A percentile compares a stretch with the other conserved stretches of the same genome.
These are phyloP conservation scores for Musa acuminata DNA, from an alignment of 176 grass and related monocot species.

Conservation along the genomic window DNA sequence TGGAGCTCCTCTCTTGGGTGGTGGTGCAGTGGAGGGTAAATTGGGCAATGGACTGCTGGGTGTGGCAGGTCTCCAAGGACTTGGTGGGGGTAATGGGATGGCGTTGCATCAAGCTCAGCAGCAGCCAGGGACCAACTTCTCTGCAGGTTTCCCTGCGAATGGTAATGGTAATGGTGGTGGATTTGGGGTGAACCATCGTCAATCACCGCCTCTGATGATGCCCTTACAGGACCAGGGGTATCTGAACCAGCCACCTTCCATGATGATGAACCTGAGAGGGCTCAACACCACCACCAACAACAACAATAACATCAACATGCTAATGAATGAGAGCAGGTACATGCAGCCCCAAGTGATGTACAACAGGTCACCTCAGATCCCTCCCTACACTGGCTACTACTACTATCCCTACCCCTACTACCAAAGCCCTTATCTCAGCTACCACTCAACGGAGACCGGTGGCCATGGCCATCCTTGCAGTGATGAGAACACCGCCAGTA, in stretches of 20 bases:
- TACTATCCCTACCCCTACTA: conserved; percentile 32
- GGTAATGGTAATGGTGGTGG: conserved; percentile 21
- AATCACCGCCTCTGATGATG: conserved; percentile 38
- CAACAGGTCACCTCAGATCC: conserved; percentile 79
- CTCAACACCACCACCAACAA: neutral
- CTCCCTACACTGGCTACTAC: conserved; percentile 86
- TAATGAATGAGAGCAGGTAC: conserved; percentile 48
- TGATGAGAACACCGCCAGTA: conserved; percentile 13
- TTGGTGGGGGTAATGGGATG: neutral
- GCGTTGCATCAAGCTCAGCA: neutral
- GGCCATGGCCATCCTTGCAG: conserved; percentile 45
- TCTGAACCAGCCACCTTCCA: conserved; percentile 17
- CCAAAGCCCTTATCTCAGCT: conserved; percentile 13
- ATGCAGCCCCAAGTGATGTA: conserved; percentile 92
- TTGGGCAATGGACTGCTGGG: conserved; percentile 13
- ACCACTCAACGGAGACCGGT: conserved; percentile 35
- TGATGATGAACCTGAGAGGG: conserved; percentile 58
- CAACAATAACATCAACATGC: conserved; percentile 29
- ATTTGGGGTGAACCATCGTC: conserved; percentile 35
- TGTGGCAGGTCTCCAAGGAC: conserved; percentile 31
- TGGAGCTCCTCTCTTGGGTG: conserved; percentile 9
- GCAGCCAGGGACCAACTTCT: conserved; percentile 1
- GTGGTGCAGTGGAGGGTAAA: neutral
- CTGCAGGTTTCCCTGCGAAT: neutral
- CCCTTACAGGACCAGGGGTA: conserved; percentile 24